phyloP scores from a whole-genome alignment of 2,329 filamentous ascomycete genomes.

The Aciculosporium take region DNA sequence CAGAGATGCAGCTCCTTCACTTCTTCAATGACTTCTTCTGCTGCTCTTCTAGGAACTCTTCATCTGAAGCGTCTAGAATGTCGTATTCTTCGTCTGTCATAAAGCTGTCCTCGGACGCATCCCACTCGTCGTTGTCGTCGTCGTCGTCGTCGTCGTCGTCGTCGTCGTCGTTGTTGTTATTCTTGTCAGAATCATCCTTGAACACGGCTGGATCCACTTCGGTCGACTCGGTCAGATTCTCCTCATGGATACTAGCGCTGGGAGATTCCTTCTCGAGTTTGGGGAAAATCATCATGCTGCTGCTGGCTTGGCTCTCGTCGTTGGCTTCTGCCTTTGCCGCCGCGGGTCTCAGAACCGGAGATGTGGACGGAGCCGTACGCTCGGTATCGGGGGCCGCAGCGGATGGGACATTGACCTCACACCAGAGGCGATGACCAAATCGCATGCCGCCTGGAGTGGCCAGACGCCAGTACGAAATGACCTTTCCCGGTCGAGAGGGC shows the following conservation, averaged over 20 bases:
- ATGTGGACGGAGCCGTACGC: conserved; percentile 11
- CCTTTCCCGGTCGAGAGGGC: conserved; percentile 58
- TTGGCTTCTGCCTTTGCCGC: conserved; percentile 15
- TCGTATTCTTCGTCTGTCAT: conserved; percentile 97
- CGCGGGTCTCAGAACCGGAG: not conserved
- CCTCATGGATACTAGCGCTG: conserved; percentile 60
- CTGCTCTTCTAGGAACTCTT: conserved; percentile 56
- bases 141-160: conserved; percentile 36
- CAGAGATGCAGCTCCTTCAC: conserved; percentile 12
- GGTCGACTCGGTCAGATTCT: conserved; percentile 36
- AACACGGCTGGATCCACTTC: conserved; percentile 39
- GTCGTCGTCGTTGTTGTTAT: conserved; percentile 29
- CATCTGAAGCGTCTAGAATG: conserved; percentile 86
- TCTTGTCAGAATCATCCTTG: conserved; percentile 29
- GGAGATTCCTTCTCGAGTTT: conserved; percentile 92
- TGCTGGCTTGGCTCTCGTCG: conserved; percentile 21
- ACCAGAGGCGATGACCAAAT: conserved; percentile 92
- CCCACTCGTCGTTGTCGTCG: conserved; percentile 45
- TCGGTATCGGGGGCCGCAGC: conserved; percentile 12
- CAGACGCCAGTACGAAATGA: conserved; percentile 93
- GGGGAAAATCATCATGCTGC: conserved; percentile 90
- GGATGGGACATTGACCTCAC: conserved; percentile 62
- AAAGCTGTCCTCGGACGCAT: conserved; percentile 59
- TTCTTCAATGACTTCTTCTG: conserved; percentile 26
- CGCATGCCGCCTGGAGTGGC: conserved; percentile 66